Conservation (phyloP, 1,139 yeast species). For the Geotrichum phurueaensis region DNA sequence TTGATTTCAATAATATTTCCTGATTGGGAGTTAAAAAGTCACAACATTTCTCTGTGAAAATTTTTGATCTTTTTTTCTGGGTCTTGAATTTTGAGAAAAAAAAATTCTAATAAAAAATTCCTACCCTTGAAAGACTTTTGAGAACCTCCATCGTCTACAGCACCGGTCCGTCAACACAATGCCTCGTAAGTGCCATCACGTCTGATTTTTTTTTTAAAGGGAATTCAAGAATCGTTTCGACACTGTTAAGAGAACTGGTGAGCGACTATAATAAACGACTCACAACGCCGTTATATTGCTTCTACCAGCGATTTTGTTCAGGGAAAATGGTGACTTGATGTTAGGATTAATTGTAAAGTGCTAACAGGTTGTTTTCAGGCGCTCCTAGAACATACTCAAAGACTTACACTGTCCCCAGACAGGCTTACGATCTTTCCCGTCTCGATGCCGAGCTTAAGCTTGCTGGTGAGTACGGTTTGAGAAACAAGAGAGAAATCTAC, state of each 20-base stretch:
- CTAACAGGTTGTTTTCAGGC: slow-evolving; percentile 21
- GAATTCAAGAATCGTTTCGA: background rate
- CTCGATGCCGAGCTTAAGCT: slow-evolving; percentile 98
- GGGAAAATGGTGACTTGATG: background rate
- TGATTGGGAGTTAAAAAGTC: slow-evolving; percentile 4
- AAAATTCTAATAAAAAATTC: slow-evolving; percentile 13
- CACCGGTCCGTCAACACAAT: slow-evolving; percentile 19
- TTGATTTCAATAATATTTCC: background rate
- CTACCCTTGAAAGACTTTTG: slow-evolving; percentile 15
- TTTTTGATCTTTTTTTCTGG: background rate
- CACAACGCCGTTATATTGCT: background rate
- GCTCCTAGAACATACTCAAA: slow-evolving; percentile 96
- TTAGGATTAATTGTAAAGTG: background rate
- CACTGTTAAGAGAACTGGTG: background rate
- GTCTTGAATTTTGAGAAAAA: slow-evolving; percentile 3
- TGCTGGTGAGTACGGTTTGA: slow-evolving; percentile 99
- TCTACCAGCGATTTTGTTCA: background rate
- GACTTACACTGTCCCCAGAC: slow-evolving; percentile 99
- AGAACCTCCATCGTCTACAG: slow-evolving; percentile 19
- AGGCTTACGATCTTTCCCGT: slow-evolving; percentile 99
- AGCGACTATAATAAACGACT: background rate
- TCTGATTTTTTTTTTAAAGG: background rate
- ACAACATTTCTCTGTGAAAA: slow-evolving; percentile 2
- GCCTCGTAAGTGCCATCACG: slow-evolving; percentile 19
- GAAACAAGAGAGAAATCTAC: slow-evolving; percentile 99